Evolutionary conservation across 805 yeast species (phyloP), one percentile per base, ranked within the genome.

Genomic region (Starmerella stellata): DNA sequence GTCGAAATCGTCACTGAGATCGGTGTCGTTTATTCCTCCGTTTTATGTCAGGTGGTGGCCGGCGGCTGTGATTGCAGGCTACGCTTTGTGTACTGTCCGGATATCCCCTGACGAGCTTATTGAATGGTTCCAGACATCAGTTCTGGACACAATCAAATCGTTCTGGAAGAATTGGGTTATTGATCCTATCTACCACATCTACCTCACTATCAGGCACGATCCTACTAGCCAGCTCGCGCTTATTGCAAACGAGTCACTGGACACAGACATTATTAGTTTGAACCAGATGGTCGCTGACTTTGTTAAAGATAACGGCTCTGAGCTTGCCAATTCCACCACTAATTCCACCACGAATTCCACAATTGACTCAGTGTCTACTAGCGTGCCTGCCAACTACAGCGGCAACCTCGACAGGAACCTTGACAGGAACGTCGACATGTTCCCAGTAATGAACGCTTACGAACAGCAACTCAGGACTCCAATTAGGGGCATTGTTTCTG

Each of bases 261-360:
- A 69, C 28, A 71, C 90, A 1, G 95, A 85, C 50, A 61, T 82
- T 47, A 71, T 73, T 34, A 78, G 93, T 2, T 64, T 87, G 38
- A 83, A 82, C 52, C 58, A 95, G 41, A 87, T 87, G 98, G 81
- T 82, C 2, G 62, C 74, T 16, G 90, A 79, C 38, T 81, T 75
- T 52, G 66, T 70, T 1, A 74, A 70, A 36, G 36, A 34, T 13
- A 31, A 41, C 29, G 55, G 45, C 21, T 18, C 37, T 14, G 11
- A 11, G 11, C n/a, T 25, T 13, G n/a, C 11, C 11, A n/a, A n/a
- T n/a, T n/a, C n/a, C n/a, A n/a, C n/a, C n/a, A n/a, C n/a, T n/a
- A n/a, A n/a, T n/a, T n/a, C n/a, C n/a, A n/a, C n/a, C n/a, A n/a
- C n/a, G n/a, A 19, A 20, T 5, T 16, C 35, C 3, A 5, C 31